Conservation (phyloP, 441 rosid species). For the Gossypium schwendimanii region DNA sequence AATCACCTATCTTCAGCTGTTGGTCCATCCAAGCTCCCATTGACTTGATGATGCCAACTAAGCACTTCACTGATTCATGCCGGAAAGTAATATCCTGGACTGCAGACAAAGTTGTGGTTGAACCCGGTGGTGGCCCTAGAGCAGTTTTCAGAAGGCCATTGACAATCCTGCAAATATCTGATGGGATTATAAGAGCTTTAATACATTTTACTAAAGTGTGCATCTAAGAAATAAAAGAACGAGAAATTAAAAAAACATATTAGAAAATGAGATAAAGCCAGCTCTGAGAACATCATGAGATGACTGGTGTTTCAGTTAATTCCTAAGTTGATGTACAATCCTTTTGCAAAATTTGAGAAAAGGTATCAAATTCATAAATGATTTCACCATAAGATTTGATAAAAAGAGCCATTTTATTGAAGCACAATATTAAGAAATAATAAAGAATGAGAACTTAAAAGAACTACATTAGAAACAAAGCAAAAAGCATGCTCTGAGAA, state of each 20-base stretch:
- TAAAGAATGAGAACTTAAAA: not conserved
- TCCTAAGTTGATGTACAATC: not conserved
- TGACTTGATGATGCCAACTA: slow-evolving; percentile 76
- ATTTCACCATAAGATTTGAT: not conserved
- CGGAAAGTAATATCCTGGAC: slow-evolving; percentile 88
- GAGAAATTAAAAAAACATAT: not conserved
- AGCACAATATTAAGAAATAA: not conserved
- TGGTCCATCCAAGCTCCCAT: slow-evolving; percentile 98
- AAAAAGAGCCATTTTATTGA: not conserved
- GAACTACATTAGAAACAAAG: not conserved
- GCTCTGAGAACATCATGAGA: not conserved
- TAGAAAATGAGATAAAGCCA: not conserved
- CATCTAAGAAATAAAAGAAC: not conserved
- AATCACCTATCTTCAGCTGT: slow-evolving; percentile 60
- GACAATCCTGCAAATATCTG: slow-evolving; percentile 97
- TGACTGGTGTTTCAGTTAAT: not conserved
- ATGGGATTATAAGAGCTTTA: slow-evolving; percentile 75
- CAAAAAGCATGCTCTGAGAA: not conserved
- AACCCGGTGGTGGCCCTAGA: slow-evolving; percentile 92
- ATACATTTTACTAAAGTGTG: slow-evolving; percentile 36
- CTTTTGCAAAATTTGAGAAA: not conserved
- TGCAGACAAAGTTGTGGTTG: slow-evolving; percentile 71
- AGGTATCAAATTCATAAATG: not conserved
- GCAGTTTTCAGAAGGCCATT: slow-evolving; percentile 96
- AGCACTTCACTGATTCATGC: slow-evolving; percentile 95